Evolutionary conservation across 345 rosid genomes (phyloP), one percentile per base, ranked within the genome.

Genomic region (Gossypium arboreum): DNA sequence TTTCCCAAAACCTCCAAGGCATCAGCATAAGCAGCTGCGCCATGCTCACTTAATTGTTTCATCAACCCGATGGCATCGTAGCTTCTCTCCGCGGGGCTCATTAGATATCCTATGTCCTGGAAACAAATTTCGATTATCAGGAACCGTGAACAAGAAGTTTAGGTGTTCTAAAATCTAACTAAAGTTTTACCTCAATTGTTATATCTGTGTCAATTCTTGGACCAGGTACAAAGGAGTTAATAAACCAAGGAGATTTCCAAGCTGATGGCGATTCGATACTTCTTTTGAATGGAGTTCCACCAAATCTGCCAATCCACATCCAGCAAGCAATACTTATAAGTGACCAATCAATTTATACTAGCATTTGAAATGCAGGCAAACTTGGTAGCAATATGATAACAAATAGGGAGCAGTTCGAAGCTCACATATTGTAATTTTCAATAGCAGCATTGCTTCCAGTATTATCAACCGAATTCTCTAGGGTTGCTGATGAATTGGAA

Each of bases 201-300:
- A 94, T 85, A 0, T 94, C 97, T 71, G 98, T 92, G 73, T 90
- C 89, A 78, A 91, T 73, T 79, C 92, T 87, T 71, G 98, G 92
- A 64, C 97, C 97, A 15, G 92, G 91, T 52, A 89, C 75, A 74
- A 96, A 86, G 62, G 97, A 84, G 82, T 92, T 91, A 12, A 96
- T 67, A 76, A 89, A 96, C 92, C 94, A 89, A 52, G 99, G 99
- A 12, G 99, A 95, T 79, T 90, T 96, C 99, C 99, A 96, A 45
- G 94, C 98, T 25, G 97, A 93, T 63, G 97, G 99, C 52, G 99
- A 96, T 76, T 96, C 98, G 11, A 93, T 80, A 72, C 92, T 88
- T 83, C 96, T 87, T 80, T 79, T 87, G 76, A 91, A 89, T 41
- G 98, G 98, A 73, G 98, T 95, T 56, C 84, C 97, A 73, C 95